Conservation (phyloP, 441 rosid genomes). For the Biscutella laevigata region DNA sequence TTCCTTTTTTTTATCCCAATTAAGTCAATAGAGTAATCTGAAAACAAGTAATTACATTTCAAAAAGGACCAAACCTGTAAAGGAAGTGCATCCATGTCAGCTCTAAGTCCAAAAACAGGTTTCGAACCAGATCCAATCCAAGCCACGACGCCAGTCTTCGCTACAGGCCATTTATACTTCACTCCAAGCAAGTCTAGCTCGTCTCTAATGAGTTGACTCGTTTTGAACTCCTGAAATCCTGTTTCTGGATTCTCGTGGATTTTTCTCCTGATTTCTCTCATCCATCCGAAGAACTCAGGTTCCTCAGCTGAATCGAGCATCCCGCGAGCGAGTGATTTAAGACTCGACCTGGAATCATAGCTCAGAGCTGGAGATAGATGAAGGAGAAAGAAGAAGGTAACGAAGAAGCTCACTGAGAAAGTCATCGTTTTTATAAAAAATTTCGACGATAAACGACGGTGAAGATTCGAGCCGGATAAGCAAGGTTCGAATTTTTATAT, state of each 20-base stretch:
- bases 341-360: slow-evolving; percentile 20
- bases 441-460: too few species aligned
- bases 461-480: too few species aligned
- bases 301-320: slow-evolving; percentile 43
- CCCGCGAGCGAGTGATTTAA: slow-evolving; percentile 25
- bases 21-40: background rate
- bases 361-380: slow-evolving; percentile 2
- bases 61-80: too few species aligned
- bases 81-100: slow-evolving; percentile 86
- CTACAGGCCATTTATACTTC: slow-evolving; percentile 57
- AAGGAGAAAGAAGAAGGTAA: slow-evolving; percentile 3
- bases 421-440: slow-evolving; percentile 3
- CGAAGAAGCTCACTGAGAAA: background rate
- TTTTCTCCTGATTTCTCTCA: slow-evolving; percentile 52
- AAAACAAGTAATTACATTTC: too few species aligned
- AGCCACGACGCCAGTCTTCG: slow-evolving; percentile 61
- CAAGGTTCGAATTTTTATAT: too few species aligned
- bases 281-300: slow-evolving; percentile 48
- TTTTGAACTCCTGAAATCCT: slow-evolving; percentile 58
- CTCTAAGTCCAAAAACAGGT: slow-evolving; percentile 63
- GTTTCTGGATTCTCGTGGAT: slow-evolving; percentile 70
- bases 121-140: slow-evolving; percentile 46
- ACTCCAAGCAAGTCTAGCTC: slow-evolving; percentile 58
- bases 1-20: slow-evolving; percentile 30
- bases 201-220: slow-evolving; percentile 49